phyloP scores from a whole-genome alignment of 2,329 filamentous ascomycete species.

The Thielaviopsis musarum region DNA sequence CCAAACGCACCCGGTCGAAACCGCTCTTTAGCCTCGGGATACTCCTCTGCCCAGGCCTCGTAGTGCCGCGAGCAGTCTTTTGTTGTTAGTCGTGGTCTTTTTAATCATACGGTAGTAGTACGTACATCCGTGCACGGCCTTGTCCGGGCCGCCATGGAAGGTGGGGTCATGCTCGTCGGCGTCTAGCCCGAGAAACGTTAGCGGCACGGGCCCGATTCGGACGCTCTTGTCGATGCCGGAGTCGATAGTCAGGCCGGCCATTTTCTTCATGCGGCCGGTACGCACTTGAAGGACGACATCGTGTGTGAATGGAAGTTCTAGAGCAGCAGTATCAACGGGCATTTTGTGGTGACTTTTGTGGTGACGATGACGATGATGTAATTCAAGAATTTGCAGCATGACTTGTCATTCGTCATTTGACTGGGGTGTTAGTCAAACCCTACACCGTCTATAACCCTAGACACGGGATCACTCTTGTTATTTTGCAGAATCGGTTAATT shows the following conservation, averaged over 20 bases:
- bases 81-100: not conserved
- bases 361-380: not conserved
- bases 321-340: not conserved
- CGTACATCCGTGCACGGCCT: conserved; percentile 43
- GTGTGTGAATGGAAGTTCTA: not conserved
- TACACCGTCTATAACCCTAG: no score
- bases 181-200: conserved; percentile 33
- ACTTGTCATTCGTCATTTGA: no score
- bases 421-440: no score
- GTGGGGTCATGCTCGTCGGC: conserved; percentile 45
- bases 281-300: conserved; percentile 40
- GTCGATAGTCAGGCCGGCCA: conserved; percentile 32
- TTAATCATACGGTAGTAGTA: conserved; percentile 4
- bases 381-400: no score
- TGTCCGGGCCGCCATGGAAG: conserved; percentile 45
- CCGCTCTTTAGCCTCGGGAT: conserved; percentile 30
- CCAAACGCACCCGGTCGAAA: conserved; percentile 45
- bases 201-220: conserved; percentile 26
- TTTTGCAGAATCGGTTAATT: no score
- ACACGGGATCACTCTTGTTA: no score
- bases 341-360: not conserved
- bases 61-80: conserved; percentile 46
- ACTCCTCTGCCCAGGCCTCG: conserved; percentile 32
- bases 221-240: conserved; percentile 40
- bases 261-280: conserved; percentile 36